phyloP scores from a whole-genome alignment of 106 monocot species.

The Xerophyta viscosa region DNA sequence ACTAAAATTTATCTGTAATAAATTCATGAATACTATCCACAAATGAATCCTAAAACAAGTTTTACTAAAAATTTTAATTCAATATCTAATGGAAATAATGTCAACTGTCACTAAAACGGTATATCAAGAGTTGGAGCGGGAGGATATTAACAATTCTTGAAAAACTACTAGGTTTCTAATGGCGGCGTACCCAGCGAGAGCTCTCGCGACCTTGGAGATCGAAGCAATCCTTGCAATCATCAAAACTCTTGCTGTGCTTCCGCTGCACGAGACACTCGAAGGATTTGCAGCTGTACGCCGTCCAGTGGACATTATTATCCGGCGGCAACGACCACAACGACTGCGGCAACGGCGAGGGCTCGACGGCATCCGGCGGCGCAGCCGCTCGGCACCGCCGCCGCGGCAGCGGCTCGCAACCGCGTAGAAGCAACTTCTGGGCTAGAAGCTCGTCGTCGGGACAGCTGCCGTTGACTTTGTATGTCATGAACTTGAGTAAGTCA shows the following conservation, averaged over 20 bases:
- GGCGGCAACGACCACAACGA: slow-evolving; percentile 35
- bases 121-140: no score
- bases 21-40: no score
- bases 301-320: slow-evolving; percentile 35
- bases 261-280: slow-evolving; percentile 43
- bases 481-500: slow-evolving; percentile 18
- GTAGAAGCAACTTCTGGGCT: slow-evolving; percentile 28
- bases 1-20: no score
- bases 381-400: slow-evolving; percentile 51
- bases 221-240: slow-evolving; percentile 78
- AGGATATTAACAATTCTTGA: no score
- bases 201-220: slow-evolving; percentile 42
- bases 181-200: slow-evolving; percentile 28
- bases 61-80: no score
- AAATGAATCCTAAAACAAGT: no score
- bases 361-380: slow-evolving; percentile 12
- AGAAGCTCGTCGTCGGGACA: slow-evolving; percentile 48
- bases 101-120: no score
- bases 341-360: slow-evolving; percentile 18
- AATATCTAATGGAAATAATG: no score
- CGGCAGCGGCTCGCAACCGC: slow-evolving; percentile 61
- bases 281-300: slow-evolving; percentile 52
- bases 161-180: no score
- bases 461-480: slow-evolving; percentile 25
- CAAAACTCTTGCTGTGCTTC: slow-evolving; percentile 24